Conservation (phyloP, 352 stramenopile genomes). For the Pythium phragmiticola region DNA sequence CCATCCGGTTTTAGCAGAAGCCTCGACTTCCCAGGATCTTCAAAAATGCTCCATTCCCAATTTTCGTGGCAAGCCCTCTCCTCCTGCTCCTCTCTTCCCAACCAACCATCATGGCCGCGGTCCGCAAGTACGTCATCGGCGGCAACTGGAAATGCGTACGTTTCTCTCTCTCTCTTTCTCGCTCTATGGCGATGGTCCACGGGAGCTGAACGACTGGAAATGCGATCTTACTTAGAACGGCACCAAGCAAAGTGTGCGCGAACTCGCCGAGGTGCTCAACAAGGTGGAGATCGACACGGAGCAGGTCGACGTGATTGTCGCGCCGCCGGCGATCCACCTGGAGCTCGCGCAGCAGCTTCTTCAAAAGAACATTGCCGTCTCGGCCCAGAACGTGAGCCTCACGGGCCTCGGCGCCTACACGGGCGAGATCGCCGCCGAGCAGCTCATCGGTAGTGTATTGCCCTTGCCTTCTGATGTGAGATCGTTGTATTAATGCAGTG, state of each 20-base stretch:
- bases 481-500: constrained; percentile 65
- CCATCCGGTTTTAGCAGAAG: constrained; percentile 23
- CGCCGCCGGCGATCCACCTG: constrained; percentile 63
- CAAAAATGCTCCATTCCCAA: constrained; percentile 14
- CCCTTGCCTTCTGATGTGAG: background rate
- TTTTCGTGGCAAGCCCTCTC: constrained; percentile 20
- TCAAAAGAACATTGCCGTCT: constrained; percentile 60
- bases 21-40: background rate
- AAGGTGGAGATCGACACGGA: constrained; percentile 63
- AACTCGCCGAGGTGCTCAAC: constrained; percentile 83
- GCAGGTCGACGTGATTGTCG: constrained; percentile 69
- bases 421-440: constrained; percentile 83
- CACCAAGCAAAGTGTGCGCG: constrained; percentile 80
- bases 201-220: too few species aligned
- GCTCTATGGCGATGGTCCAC: background rate
- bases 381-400: constrained; percentile 65
- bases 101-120: constrained; percentile 29
- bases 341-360: constrained; percentile 40
- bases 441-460: constrained; percentile 75
- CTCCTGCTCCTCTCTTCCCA: constrained; percentile 1
- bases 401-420: constrained; percentile 92
- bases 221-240: constrained; percentile 37
- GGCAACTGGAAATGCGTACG: constrained; percentile 91
- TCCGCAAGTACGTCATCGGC: constrained; percentile 76
- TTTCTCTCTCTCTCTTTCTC: constrained; percentile 14